Base-by-base conservation (phyloP, 805 yeast species). In the Nakazawaea wickerhamii region DNA sequence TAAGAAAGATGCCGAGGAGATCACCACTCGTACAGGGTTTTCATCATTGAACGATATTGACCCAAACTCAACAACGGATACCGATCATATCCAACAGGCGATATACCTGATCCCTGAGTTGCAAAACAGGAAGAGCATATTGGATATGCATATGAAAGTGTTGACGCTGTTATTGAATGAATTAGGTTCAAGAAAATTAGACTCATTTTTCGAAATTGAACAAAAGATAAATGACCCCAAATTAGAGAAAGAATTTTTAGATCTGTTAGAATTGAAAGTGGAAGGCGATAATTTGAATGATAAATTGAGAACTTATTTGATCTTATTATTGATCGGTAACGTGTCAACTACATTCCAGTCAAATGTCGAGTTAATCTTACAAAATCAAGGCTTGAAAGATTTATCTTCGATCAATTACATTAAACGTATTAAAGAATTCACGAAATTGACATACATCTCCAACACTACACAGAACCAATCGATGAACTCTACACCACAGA, bases 111-210 rank as follows among this genome's bases (percentile, higher is more conserved):
- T 93, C 44, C 99, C 99, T 3, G 95, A 89, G 60, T 69, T 93
- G 47, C 87, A 97, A 0, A 85, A 88, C 5, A 77, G 95, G 53
- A 93, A 93, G 60, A 71, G 79, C 41, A 79, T 88, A 25, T 82
- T 93, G 52, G 99, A 93, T 65, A 85, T 87, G 81, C 99, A 93
- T 64, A 91, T 93, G 96, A 89, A 87, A 55, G 90, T 93, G 20
- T 77, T 95, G 48, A 86, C 96, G 8, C 77, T 89, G 15, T 67
- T 93, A 40, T 73, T 93, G 46, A 79, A 81, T 55, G 88, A 89
- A 50, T 70, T 93, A 47, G 93, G 91, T 54, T 80, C 83, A n/a
- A 84, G 91, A 50, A 81, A 82, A 14, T 71, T 93, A 51, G 99
- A 95, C 55, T 79, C 89, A 43, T 84, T 90, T 52, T 93, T 91